phyloP scores from a whole-genome alignment of 192 early-diverging fungal species.

The Glomus cerebriforme region DNA sequence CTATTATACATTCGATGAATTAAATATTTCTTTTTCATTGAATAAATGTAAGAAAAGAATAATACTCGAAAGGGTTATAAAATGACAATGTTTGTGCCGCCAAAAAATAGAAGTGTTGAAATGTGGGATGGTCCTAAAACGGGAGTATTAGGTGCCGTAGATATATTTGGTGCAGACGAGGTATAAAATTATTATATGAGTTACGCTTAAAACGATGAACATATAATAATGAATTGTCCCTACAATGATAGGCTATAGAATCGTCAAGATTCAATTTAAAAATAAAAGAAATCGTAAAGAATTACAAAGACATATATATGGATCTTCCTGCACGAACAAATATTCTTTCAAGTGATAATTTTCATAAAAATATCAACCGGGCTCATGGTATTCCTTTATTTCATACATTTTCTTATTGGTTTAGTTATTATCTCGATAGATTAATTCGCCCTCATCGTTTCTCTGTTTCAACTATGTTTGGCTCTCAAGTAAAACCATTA shows the following conservation, averaged over 20 bases:
- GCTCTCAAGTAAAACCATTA: slow-evolving; percentile 42
- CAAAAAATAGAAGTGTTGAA: slow-evolving; percentile 72
- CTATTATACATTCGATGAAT: slow-evolving; percentile 15
- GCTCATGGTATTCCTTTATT: slow-evolving; percentile 16
- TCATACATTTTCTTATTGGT: not conserved
- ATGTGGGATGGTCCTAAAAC: slow-evolving; percentile 92
- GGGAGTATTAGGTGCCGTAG: slow-evolving; percentile 75
- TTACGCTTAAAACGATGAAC: not conserved
- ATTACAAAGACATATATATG: slow-evolving; percentile 27
- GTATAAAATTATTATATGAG: slow-evolving; percentile 36
- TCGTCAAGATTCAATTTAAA: slow-evolving; percentile 28
- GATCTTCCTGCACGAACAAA: slow-evolving; percentile 27
- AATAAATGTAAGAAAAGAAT: slow-evolving; percentile 46
- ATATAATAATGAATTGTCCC: not conserved
- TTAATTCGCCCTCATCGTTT: not conserved
- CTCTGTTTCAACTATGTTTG: not conserved
- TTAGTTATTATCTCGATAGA: not conserved
- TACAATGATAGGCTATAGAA: slow-evolving; percentile 28
- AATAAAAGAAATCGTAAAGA: slow-evolving; percentile 24
- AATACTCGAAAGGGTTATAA: slow-evolving; percentile 66
- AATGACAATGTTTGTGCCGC: slow-evolving; percentile 86
- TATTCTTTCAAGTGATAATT: slow-evolving; percentile 28
- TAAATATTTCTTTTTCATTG: not conserved
- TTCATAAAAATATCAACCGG: slow-evolving; percentile 19
- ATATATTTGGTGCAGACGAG: slow-evolving; percentile 84